These are phyloP conservation scores for Mucor racemosus DNA, from an alignment of 371 early-diverging fungal genomes.

Conservation along the genomic window DNA sequence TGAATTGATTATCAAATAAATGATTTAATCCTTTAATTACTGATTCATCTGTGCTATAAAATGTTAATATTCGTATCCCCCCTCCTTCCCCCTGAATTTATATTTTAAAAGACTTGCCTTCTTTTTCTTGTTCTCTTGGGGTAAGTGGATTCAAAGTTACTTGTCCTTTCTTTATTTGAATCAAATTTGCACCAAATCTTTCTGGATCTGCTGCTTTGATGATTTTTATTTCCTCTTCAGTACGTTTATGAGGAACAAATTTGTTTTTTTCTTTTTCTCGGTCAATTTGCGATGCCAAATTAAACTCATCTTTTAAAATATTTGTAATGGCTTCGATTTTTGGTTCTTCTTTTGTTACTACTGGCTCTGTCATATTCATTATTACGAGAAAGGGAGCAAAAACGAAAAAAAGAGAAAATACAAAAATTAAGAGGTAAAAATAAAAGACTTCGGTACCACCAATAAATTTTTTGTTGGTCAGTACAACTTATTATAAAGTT, in stretches of 20 bases:
- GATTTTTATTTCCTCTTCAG: conserved; percentile 2
- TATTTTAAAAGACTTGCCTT: conserved; percentile 25
- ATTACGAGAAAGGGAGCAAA: background rate
- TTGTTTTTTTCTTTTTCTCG: conserved; percentile 4
- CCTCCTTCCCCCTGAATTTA: background rate
- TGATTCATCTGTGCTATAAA: conserved; percentile 30
- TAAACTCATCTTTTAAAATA: conserved; percentile 19
- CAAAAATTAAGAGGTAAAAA: no score
- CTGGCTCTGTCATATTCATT: background rate
- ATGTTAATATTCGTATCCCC: background rate
- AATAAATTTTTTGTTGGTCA: no score
- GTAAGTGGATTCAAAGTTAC: conserved; percentile 35
- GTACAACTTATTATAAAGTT: no score
- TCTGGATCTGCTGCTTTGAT: conserved; percentile 18
- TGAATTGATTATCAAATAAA: conserved; percentile 53
- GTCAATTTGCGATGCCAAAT: conserved; percentile 15
- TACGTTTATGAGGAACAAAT: conserved; percentile 15
- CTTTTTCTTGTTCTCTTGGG: conserved; percentile 44
- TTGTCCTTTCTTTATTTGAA: conserved; percentile 18
- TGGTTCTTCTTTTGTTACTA: conserved; percentile 1
- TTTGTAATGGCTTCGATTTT: conserved; percentile 25
- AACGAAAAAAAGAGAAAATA: background rate
- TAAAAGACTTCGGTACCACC: no score
- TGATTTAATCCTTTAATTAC: conserved; percentile 45
- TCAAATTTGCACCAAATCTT: conserved; percentile 22